Evolutionary conservation across 129 eudicot genomes (phyloP), one percentile per base, ranked within the genome.

Genomic region (Flaveria robusta): DNA sequence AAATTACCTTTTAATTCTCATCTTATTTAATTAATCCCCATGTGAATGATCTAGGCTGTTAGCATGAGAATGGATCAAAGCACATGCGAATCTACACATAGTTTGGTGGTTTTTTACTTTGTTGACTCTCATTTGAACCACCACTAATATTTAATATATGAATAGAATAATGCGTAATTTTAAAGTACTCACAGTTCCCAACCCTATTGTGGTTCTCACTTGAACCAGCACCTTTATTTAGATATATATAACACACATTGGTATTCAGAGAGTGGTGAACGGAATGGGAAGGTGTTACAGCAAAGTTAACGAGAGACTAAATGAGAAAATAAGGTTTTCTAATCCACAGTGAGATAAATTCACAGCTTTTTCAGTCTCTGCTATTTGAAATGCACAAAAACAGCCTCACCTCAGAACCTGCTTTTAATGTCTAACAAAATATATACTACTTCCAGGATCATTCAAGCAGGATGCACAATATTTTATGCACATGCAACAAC

Each of bases 371-470:
- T 22, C 24, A 1, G 16, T 5, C 55, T 47, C 55, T 16, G 11
- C 75, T 1, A 50, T 23, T 26, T 52, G n/a, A 49, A 70, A 70
- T 26, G 15, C 46, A 26, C n/a, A 47, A 70, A 68, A 68, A 69
- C 74, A 47, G 43, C 68, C 43, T 14, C 20, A 62, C 9, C 68
- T 47, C 23, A 69, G 34, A 47, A 69, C 59, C 60, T 69, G 60
- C n/a, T n/a, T n/a, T n/a, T n/a, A n/a, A 69, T 45, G 23, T 68
- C 23, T 31, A 71, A 34, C 49, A 71, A n/a, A 52, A 54, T 52
- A 70, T 70, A 31, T 71, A 52, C n/a, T 29, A 51, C 65, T 71
- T 50, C 27, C 65, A 18, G 39, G 31, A 71, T 31, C 52, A 71
- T 19, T 71, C 66, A 52, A 50, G 49, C 49, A 71, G 29, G 65